Percentiles rank a stretch among this genome's conserved stretches.
Conservation (phyloP, 2,329 filamentous ascomycete genomes). For the Colletotrichum sojae region DNA sequence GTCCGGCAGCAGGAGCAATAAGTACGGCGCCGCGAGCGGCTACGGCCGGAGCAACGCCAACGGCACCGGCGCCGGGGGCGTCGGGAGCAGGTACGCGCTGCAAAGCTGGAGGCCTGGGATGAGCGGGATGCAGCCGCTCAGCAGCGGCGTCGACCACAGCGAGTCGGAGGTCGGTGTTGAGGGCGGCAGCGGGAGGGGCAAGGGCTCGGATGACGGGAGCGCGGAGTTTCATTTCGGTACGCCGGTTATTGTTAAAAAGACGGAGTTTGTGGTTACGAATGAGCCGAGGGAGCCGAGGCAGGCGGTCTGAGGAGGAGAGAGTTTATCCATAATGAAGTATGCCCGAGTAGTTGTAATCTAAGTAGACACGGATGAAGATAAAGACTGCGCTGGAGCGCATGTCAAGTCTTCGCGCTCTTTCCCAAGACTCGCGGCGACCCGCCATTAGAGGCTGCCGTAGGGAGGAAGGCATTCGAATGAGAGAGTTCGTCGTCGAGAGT, state of each 20-base stretch:
- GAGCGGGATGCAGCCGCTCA: constrained; percentile 44
- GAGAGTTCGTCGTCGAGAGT: too few relatives aligned
- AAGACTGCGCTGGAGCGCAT: not conserved
- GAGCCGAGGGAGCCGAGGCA: constrained; percentile 21
- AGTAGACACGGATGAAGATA: not conserved
- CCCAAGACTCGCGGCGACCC: too few relatives aligned
- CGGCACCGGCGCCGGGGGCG: constrained; percentile 1
- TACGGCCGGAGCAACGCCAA: constrained; percentile 17
- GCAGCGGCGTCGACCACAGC: constrained; percentile 36
- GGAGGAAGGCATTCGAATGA: too few relatives aligned
- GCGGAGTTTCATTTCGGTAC: constrained; percentile 26
- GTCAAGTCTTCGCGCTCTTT: too few relatives aligned
- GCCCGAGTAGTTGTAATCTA: not conserved
- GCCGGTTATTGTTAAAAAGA: constrained; percentile 36
- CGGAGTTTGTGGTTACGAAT: constrained; percentile 38
- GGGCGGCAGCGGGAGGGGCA: constrained; percentile 15
- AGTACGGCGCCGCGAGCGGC: constrained; percentile 42
- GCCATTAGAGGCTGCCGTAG: too few relatives aligned
- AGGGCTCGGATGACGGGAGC: constrained; percentile 28
- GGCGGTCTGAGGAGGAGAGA: constrained; percentile 10
- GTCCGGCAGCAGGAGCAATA: constrained; percentile 32
- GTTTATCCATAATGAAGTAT: not conserved
- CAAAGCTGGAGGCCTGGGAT: constrained; percentile 46
- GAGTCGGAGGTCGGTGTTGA: constrained; percentile 14
- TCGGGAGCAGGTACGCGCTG: constrained; percentile 45